A percentile compares a stretch with the other conserved stretches of the same genome.
These are phyloP conservation scores for Lathyrus sativus DNA, from an alignment of 306 rosid genomes.

Conservation along the genomic window DNA sequence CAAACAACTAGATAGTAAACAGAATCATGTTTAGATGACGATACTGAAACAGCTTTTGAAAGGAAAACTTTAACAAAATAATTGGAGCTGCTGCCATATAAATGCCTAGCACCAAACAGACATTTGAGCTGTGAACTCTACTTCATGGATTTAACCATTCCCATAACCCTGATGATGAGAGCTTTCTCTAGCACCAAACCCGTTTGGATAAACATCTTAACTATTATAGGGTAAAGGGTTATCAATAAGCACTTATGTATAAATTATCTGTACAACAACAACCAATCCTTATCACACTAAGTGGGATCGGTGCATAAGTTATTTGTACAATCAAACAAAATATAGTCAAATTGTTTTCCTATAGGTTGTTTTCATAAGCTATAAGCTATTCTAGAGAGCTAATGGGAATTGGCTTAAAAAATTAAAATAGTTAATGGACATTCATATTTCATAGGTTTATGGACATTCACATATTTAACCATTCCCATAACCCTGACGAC, in stretches of 20 bases:
- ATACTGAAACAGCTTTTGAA: slow-evolving; percentile 7
- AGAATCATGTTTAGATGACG: slow-evolving; percentile 1
- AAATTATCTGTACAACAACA: too few species aligned
- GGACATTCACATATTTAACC: neutral
- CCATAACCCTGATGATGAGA: neutral
- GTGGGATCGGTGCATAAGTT: too few species aligned
- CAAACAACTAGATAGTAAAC: neutral
- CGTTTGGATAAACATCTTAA: neutral
- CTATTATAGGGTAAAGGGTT: neutral
- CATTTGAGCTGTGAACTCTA: neutral
- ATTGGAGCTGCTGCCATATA: neutral
- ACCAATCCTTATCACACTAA: too few species aligned
- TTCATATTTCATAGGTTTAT: too few species aligned
- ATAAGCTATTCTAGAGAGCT: too few species aligned
- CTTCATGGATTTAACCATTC: neutral
- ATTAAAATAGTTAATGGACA: too few species aligned
- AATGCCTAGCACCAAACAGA: neutral
- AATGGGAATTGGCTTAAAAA: too few species aligned
- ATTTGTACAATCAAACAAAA: too few species aligned
- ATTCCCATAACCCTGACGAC: neutral
- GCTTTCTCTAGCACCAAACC: neutral
- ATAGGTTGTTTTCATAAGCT: too few species aligned
- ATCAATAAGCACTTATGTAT: neutral
- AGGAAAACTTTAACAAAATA: neutral
- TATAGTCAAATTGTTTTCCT: too few species aligned